Base-by-base conservation (phyloP, 805 yeast species). In the Hanseniaspora clermontiae region DNA sequence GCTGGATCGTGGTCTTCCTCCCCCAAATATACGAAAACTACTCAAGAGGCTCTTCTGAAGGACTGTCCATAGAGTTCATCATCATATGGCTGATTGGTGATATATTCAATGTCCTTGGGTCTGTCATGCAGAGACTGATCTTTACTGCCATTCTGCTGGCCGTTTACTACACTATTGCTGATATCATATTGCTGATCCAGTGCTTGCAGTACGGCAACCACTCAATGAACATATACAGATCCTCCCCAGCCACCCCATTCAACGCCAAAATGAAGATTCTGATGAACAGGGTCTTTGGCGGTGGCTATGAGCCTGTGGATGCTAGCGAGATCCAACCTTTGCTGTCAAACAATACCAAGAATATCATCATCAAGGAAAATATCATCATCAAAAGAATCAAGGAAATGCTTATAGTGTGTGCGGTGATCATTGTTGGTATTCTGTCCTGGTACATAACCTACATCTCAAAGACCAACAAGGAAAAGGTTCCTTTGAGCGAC, bases 1-100 rank as follows among this genome's bases (percentile, higher is more conserved):
- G 97, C 68, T 91, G 98, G 98, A 84, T 93, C 59, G 90, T 93
- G 50, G 98, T 91, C 17, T 91, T 93, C 74, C 95, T 95, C 40
- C 97, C 97, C 11, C 97, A 91, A 67, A 84, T 93, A 47, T 90
- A 88, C 68, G 97, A 93, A 66, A 91, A 90, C 67, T 89, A 87
- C 65, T 76, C 77, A 59, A 74, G 97, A 65, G 83, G 87, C 68
- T 81, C 89, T 38, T 82, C 95, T 7, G 97, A 93, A 56, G 97
- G 97, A 6, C 76, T 93, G 19, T 89, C 97, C 8, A 70, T 90
- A 42, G 73, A 86, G 60, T 93, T 93, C 69, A 87, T 93, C 20
- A 77, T 88, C 8, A 74, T 93, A 29, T 93, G 98, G 98, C 74
- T 93, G 29, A 80, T 84, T 0, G 98, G 97, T 49, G 98, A 93